Evolutionary conservation across 495 filamentous ascomycete species (phyloP).

Genomic region (Aspergillus bertholletiae): DNA sequence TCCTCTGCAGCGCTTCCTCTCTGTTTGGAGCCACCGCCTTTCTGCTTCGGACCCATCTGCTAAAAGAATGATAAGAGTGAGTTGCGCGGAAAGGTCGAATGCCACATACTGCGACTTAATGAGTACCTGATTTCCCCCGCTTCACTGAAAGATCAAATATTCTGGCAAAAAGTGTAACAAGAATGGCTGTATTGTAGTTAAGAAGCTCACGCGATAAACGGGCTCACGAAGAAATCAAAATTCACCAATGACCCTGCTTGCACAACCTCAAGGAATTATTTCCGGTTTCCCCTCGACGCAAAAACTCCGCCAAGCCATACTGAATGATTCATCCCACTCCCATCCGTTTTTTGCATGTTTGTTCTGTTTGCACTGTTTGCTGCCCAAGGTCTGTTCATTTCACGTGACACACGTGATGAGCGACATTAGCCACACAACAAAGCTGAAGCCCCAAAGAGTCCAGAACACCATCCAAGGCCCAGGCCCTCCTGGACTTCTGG

Average conservation of each 20-base stretch:
- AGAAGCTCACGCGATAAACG: neutral
- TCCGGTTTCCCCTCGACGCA: constrained; percentile 14
- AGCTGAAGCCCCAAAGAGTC: constrained; percentile 18
- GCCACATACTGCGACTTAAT: constrained; percentile 6
- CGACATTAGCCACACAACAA: constrained; percentile 12
- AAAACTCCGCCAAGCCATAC: constrained; percentile 33
- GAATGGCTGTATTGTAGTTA: neutral
- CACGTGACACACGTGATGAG: constrained; percentile 16
- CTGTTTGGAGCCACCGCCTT: constrained; percentile 59
- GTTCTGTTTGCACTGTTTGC: constrained; percentile 34
- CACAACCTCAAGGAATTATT: constrained; percentile 17
- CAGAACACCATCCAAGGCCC: constrained; percentile 29
- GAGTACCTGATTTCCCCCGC: neutral
- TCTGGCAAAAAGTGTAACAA: neutral
- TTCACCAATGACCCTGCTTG: neutral
- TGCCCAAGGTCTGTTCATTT: neutral
- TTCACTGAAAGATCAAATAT: neutral
- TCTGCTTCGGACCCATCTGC: constrained; percentile 51
- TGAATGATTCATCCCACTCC: constrained; percentile 29
- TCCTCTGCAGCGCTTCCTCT: constrained; percentile 59
- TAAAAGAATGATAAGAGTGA: neutral
- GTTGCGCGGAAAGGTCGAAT: neutral
- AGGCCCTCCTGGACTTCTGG: constrained; percentile 28
- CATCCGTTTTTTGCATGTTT: constrained; percentile 13
- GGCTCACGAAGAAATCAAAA: neutral